Conservation (phyloP, 768 basidiomycete genomes). For the Boletus rubropictus region DNA sequence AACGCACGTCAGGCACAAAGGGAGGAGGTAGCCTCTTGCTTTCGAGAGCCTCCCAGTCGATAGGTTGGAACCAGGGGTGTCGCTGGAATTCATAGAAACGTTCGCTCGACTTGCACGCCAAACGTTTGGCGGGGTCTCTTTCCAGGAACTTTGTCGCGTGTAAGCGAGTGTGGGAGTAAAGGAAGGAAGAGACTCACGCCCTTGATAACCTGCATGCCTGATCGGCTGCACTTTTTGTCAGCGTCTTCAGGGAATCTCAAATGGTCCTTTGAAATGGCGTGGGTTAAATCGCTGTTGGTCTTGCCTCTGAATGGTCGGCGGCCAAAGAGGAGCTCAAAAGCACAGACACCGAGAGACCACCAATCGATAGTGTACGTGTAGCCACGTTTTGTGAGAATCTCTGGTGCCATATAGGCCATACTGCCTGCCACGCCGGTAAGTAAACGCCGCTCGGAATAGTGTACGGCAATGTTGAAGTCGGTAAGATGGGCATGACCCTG, state of each 20-base stretch:
- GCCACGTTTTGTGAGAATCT: constrained; percentile 86
- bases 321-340: constrained; percentile 89
- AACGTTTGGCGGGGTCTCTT: constrained; percentile 70
- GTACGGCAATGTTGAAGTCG: constrained; percentile 98
- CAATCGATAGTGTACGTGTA: constrained; percentile 94
- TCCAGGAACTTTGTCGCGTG: constrained; percentile 65
- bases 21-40: constrained; percentile 70
- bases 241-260: constrained; percentile 90
- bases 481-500: constrained; percentile 93
- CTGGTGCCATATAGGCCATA: constrained; percentile 98
- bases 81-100: constrained; percentile 72
- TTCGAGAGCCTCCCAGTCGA: constrained; percentile 87
- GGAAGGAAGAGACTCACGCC: constrained; percentile 48
- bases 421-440: constrained; percentile 91
- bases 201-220: constrained; percentile 74
- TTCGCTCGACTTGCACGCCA: constrained; percentile 80
- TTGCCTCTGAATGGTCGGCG: constrained; percentile 89
- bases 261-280: constrained; percentile 84
- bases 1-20: constrained; percentile 81
- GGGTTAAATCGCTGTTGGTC: constrained; percentile 88
- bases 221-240: constrained; percentile 66
- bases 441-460: constrained; percentile 81
- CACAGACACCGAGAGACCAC: constrained; percentile 95
- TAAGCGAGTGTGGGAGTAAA: constrained; percentile 13
- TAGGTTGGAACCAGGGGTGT: constrained; percentile 82